A percentile compares a stretch with the other conserved stretches of the same genome.
These are phyloP conservation scores for Centaurea solstitialis DNA, from an alignment of 129 eudicot species.

Conservation along the genomic window DNA sequence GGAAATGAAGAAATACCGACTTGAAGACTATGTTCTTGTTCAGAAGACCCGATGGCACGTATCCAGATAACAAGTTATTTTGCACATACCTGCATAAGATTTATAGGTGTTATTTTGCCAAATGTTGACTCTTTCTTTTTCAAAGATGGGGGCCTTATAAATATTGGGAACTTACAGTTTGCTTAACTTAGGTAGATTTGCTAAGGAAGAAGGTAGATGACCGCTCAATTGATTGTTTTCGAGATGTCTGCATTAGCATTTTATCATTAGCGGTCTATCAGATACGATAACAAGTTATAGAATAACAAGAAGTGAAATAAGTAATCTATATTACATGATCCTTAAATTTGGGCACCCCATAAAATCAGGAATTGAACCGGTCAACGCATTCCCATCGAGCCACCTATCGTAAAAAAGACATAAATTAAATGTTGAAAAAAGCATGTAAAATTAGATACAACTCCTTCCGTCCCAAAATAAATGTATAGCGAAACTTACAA, in stretches of 20 bases:
- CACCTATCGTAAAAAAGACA: slow-evolving; percentile 37
- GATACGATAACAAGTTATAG: not conserved
- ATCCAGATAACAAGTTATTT: slow-evolving; percentile 59
- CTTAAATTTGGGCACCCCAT: slow-evolving; percentile 54
- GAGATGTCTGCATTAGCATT: slow-evolving; percentile 47
- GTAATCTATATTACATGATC: slow-evolving; percentile 40
- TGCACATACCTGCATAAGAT: slow-evolving; percentile 56
- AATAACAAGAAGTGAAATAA: not conserved
- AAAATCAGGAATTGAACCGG: slow-evolving; percentile 66
- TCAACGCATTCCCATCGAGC: slow-evolving; percentile 66
- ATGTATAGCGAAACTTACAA: slow-evolving; percentile 45
- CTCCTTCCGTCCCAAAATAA: too few relatives aligned
- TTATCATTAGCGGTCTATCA: not conserved
- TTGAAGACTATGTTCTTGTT: slow-evolving; percentile 43
- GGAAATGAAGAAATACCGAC: slow-evolving; percentile 37
- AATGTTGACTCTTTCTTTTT: not conserved
- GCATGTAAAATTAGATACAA: not conserved
- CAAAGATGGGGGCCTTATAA: not conserved
- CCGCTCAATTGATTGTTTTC: slow-evolving; percentile 68
- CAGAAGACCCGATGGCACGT: slow-evolving; percentile 51
- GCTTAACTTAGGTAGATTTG: slow-evolving; percentile 44
- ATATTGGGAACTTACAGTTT: slow-evolving; percentile 69
- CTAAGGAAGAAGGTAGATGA: slow-evolving; percentile 56
- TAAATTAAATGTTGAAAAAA: slow-evolving; percentile 1
- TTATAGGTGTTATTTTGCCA: not conserved